Base-by-base conservation (phyloP, 2,329 filamentous ascomycete genomes). In the Cercospora berteroae region DNA sequence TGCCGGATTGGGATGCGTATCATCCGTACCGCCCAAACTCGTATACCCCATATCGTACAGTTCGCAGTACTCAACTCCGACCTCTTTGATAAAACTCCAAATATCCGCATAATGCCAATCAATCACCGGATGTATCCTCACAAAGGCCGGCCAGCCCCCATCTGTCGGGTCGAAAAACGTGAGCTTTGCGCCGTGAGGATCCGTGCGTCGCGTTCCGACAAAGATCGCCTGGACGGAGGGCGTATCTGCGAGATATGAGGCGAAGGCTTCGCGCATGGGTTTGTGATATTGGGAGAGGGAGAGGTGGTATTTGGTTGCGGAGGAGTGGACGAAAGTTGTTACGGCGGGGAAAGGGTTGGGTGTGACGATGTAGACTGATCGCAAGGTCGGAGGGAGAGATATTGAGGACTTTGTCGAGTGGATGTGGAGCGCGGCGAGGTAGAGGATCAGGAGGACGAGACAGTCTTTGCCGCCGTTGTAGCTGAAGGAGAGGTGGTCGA, bases 391-490 rank as follows among this genome's bases (percentile, higher is more conserved):
- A 64, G 80, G 78, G 63, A 78, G 74, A 70, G 74, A 72, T n/a
- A 70, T 72, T 27, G 66, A 33, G 39, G 58, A 69, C 68, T 31
- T 73, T 71, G 77, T 74, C 31, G 72, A 67, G 59, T 76, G 74
- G n/a, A 73, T 74, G 73, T 84, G 81, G 1, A 89, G 79, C 20
- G 83, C 83, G 69, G 90, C 89, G 72, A 98, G 89, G 76, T 97
- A 92, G 71, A 98, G 84, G 75, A 97, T 86, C 6, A 98, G 85
- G 18, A 98, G 88, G 63, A 98, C 94, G 18, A 98, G 90, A 76
- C 94, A 98, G 84, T 98, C 95, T 80, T 99, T 99, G 69, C 95
- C 95, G 77, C 95, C 95, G 75, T 99, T 99, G 81, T 97, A 99
- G 65, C 94, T 96, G 71, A 98, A 84, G 5, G 94, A 93, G 68